Evolutionary conservation across 352 stramenopile species (phyloP), one percentile per base, ranked within the genome.

Genomic region (Phytophthora podocarpi): DNA sequence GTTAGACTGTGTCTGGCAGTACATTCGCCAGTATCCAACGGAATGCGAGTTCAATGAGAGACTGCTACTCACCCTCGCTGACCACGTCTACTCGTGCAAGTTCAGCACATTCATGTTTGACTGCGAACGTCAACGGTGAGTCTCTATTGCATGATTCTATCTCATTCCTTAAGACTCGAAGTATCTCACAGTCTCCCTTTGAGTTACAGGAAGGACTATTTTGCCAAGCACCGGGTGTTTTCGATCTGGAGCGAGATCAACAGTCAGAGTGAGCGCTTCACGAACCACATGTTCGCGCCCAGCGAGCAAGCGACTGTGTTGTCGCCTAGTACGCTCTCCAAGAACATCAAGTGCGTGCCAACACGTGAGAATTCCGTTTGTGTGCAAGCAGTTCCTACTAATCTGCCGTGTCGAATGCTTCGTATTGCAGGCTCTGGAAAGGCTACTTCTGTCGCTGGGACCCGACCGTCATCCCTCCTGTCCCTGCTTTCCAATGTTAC

Each of bases 71-170:
- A 70, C 93, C 8, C 74, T 99, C 2, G 95, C 93, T 0, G 96
- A 99, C 52, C 92, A 99, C 59, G 80, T 99, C 12, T 98, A 98
- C 66, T 98, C 90, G 15, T 98, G 96, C 74, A 97, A 98, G 34
- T 99, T 98, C 64, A 96, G 97, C 30, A 99, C 92, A 15, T 98
- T 99, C 66, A 90, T 99, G 76, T 99, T 97, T 61, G 95, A 99
- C 79, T 98, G 85, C 43, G 97, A 98, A 63, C 89, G 87, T 41
- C 87, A 97, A 64, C 71, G 87, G 75, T 89, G 42, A 42, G 76
- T 64, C n/a, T 55, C 12, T 32, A 47, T 59, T 26, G 8, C 21
- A 23, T 27, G 18, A 21, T 43, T 47, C 28, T 10, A 10, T 10
- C 13, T 46, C 32, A 49, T 20, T 9, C 23, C 50, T 8, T 2